These are phyloP conservation scores for Tetracentron sinense DNA, from an alignment of 164 flowering plant species.

Conservation along the genomic window DNA sequence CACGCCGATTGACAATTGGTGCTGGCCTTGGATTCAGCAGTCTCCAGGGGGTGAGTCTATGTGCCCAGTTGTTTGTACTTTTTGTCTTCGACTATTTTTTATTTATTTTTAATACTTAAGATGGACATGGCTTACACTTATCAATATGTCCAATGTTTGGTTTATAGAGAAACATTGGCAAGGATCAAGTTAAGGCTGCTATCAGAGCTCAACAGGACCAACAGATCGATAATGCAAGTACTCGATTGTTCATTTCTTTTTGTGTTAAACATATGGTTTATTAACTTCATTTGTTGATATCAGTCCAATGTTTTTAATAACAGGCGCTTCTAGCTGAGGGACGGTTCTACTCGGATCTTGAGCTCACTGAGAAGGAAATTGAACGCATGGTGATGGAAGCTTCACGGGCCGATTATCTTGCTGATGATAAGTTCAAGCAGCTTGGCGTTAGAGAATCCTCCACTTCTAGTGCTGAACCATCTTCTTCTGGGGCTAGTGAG, in stretches of 20 bases:
- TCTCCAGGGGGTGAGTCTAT: conserved; percentile 77
- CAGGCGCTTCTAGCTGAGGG: conserved; percentile 99
- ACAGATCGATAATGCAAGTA: conserved; percentile 85
- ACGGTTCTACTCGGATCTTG: conserved; percentile 90
- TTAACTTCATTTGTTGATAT: background rate
- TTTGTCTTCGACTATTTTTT: background rate
- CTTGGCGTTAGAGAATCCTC: conserved; percentile 58
- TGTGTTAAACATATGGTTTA: background rate
- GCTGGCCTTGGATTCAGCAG: conserved; percentile 96
- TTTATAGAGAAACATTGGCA: conserved; percentile 65
- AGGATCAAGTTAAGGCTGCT: conserved; percentile 95
- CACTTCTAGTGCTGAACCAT: conserved; percentile 86
- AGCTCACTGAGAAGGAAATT: conserved; percentile 99
- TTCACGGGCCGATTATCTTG: conserved; percentile 87
- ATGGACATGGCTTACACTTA: too few species aligned
- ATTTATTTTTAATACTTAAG: too few species aligned
- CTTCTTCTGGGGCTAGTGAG: conserved; percentile 95
- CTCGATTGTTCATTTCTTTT: background rate
- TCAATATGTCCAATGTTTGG: background rate
- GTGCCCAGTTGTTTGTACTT: background rate
- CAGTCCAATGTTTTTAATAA: background rate
- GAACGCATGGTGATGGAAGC: conserved; percentile 98
- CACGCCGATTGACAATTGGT: conserved; percentile 79
- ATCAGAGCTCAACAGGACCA: conserved; percentile 97
- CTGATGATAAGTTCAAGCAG: conserved; percentile 59